Conservation (phyloP, 2,329 filamentous ascomycete genomes). For the Nigrograna mackinnonii region DNA sequence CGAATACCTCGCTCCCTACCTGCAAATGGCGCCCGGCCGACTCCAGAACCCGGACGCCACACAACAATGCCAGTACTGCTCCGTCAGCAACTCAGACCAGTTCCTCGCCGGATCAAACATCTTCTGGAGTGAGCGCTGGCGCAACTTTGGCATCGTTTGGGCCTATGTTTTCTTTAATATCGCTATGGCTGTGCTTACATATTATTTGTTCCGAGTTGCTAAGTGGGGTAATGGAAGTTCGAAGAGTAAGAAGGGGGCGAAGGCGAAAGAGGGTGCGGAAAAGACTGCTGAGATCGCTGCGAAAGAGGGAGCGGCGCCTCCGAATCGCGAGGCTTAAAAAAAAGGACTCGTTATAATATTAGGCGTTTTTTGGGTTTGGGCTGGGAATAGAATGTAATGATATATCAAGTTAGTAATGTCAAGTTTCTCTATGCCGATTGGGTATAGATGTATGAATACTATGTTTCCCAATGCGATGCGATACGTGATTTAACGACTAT, state of each 20-base stretch:
- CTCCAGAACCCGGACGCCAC: constrained; percentile 51
- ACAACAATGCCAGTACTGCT: constrained; percentile 54
- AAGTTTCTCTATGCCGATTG: too few species aligned
- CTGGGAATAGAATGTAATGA: too few species aligned
- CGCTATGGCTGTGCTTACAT: constrained; percentile 59
- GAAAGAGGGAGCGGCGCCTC: too few species aligned
- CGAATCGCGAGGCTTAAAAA: too few species aligned
- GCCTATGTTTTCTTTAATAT: constrained; percentile 69
- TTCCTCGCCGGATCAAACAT: constrained; percentile 50
- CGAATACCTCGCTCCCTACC: constrained; percentile 50
- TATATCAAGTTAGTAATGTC: too few species aligned
- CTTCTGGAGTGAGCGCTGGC: constrained; percentile 59
- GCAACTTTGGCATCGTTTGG: constrained; percentile 71
- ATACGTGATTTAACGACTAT: too few species aligned
- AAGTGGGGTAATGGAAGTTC: constrained; percentile 13
- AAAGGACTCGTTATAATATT: too few species aligned
- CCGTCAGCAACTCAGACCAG: constrained; percentile 48
- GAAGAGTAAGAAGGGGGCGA: background rate
- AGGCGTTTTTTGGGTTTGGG: too few species aligned
- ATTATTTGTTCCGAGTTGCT: constrained; percentile 51
- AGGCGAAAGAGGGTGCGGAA: background rate
- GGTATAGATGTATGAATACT: too few species aligned
- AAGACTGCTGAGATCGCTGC: constrained; percentile 4
- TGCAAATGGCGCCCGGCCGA: constrained; percentile 40
- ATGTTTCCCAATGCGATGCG: too few species aligned